Conservation (phyloP, 768 basidiomycete genomes). For the Tricholoma terreum region DNA sequence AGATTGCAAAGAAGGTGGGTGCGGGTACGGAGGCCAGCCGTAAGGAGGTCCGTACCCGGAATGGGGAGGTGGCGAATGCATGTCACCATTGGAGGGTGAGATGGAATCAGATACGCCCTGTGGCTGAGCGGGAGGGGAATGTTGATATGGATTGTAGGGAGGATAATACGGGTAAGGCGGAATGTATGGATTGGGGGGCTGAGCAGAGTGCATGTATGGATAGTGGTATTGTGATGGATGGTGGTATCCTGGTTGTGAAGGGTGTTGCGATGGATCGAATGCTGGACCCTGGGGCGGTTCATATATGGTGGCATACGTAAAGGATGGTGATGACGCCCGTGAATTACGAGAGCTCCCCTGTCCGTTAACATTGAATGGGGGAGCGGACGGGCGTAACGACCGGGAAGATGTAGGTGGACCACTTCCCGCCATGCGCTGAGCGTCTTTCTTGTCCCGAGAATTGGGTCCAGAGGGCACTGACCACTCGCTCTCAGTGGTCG, state of each 20-base stretch:
- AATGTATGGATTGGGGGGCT: slow-evolving; percentile 38
- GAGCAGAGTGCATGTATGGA: slow-evolving; percentile 43
- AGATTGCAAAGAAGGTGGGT: slow-evolving; percentile 29
- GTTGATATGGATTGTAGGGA: slow-evolving; percentile 35
- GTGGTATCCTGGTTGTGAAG: slow-evolving; percentile 40
- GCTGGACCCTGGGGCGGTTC: slow-evolving; percentile 50
- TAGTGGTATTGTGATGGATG: slow-evolving; percentile 49
- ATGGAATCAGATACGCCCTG: slow-evolving; percentile 33
- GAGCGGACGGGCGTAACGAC: slow-evolving; percentile 53
- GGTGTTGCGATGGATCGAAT: slow-evolving; percentile 50
- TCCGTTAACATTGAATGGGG: slow-evolving; percentile 47
- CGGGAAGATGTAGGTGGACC: slow-evolving; percentile 57
- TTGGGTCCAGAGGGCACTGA: slow-evolving; percentile 51
- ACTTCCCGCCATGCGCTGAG: slow-evolving; percentile 40
- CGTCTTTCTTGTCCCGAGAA: slow-evolving; percentile 54
- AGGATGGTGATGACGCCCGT: slow-evolving; percentile 72
- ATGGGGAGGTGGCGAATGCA: slow-evolving; percentile 24
- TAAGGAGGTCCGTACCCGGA: slow-evolving; percentile 34
- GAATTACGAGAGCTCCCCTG: slow-evolving; percentile 68
- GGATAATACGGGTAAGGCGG: slow-evolving; percentile 42
- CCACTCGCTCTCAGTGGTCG: slow-evolving; percentile 81
- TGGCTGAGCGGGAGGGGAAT: slow-evolving; percentile 29
- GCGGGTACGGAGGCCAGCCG: slow-evolving; percentile 35
- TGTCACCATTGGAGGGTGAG: slow-evolving; percentile 28
- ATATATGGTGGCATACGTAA: slow-evolving; percentile 71